Percentiles rank a stretch among this genome's conserved stretches.
Evolutionary conservation across 2,329 filamentous ascomycete genomes (phyloP).

Genomic region (Pseudopyricularia javanii): DNA sequence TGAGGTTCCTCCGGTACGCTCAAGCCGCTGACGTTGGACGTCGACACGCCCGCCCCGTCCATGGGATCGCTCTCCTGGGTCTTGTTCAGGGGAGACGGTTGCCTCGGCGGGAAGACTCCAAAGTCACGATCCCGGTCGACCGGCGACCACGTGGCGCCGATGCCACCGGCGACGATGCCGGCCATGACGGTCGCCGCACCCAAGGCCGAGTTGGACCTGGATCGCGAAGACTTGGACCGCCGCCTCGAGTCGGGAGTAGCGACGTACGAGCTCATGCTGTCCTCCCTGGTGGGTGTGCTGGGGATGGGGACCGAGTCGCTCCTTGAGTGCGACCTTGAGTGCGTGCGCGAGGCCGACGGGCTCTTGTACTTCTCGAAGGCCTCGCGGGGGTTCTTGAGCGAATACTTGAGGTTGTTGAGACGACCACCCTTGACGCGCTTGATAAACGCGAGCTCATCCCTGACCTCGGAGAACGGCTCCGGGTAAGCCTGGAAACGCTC

Average conservation of each 20-base stretch:
- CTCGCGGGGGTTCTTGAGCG: constrained; percentile 63
- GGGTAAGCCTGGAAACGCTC: constrained; percentile 55
- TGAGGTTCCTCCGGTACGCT: constrained; percentile 19
- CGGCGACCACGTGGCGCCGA: constrained; percentile 67
- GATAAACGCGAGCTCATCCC: constrained; percentile 70
- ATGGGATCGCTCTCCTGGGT: constrained; percentile 13
- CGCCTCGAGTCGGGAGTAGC: constrained; percentile 48
- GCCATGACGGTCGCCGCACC: constrained; percentile 70
- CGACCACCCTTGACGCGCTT: constrained; percentile 72
- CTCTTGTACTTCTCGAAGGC: constrained; percentile 52
- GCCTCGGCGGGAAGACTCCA: constrained; percentile 17
- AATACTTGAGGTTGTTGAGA: constrained; percentile 69
- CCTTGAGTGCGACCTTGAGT: constrained; percentile 52
- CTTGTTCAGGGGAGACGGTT: constrained; percentile 16
- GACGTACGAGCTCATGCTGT: constrained; percentile 31
- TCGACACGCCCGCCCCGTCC: background rate
- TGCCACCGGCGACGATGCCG: constrained; percentile 66
- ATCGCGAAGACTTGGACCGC: constrained; percentile 55
- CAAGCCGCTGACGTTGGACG: constrained; percentile 9
- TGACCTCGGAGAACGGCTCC: constrained; percentile 59
- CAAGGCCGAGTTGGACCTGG: constrained; percentile 57
- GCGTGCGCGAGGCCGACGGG: constrained; percentile 50
- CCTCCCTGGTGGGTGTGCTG: constrained; percentile 48
- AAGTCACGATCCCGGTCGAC: constrained; percentile 35
- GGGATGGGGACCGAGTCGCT: constrained; percentile 28